Evolutionary conservation across 495 filamentous ascomycete species (phyloP), one percentile per base, ranked within the genome.

Genomic region (Oidiodendron maius): DNA sequence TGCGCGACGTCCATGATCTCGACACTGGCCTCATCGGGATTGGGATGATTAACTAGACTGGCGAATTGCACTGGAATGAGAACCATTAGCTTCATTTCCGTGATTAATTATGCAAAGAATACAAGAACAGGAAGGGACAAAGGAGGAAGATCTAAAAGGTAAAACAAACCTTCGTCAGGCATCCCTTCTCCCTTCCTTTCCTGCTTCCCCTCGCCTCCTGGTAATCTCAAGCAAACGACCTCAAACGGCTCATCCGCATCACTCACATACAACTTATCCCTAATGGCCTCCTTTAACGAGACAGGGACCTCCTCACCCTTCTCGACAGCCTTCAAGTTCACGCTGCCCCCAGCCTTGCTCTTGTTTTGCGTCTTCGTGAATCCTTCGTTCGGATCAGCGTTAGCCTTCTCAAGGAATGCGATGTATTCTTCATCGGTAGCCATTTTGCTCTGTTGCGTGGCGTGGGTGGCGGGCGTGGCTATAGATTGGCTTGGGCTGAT

Each of bases 221-320:
- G 68, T 74, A 75, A 90, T 50, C 66, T 68, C 55, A 95, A 58
- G 42, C 69, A 75, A 3, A 95, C 87, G 1, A 80, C 77, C 61
- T 82, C 82, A 63, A 91, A 95, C 28, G 84, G 84, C 68, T 91
- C 86, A 65, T 95, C 89, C 4, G 86, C 76, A 49, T 95, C 89
- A 45, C 83, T 89, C 3, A 77, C 62, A 63, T 91, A 94, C 58
- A 80, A 84, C 39, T 66, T 72, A 46, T 86, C 77, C 23, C 80
- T 68, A 3, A 56, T 59, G 3, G 61, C 65, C 42, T 70, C 66
- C 52, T 70, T 61, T 50, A 94, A 65, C 16, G 66, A 64, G 16
- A 63, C 58, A 0, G 88, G 88, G 38, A 91, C 68, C 12, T 56
- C 46, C 8, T 66, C 67, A 0, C 69, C 74, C 3, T 59, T 55